Evolutionary conservation across 768 basidiomycete genomes (phyloP), one percentile per base, ranked within the genome.

Genomic region (Pleurotus giganteus): DNA sequence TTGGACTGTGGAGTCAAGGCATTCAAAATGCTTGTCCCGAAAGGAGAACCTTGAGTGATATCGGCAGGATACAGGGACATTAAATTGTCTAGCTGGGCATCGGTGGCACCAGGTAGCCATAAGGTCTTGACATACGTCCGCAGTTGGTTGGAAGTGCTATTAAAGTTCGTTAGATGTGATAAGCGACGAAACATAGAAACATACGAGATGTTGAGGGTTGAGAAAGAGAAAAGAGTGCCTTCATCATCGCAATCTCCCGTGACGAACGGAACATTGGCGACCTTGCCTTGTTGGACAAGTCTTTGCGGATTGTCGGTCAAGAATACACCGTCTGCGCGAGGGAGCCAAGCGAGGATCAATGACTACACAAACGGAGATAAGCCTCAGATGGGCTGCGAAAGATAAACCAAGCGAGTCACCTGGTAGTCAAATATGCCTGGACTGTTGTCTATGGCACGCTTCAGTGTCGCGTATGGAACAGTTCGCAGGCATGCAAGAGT

Each of bases 311-410:
- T 65, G 46, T 75, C 75, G 5, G 71, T 67, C 8, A 84, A 58
- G 65, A 83, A 78, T 0, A 68, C 65, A 1, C 79, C 81, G 56
- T 84, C 82, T 4, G 74, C 72, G 13, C 77, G 72, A 17, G 81
- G 81, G 13, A 72, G 63, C 76, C 77, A 84, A 17, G 76, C 71
- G 9, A 74, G 66, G 19, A 65, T 63, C 32, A 77, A 59, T 12
- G 74, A 74, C 78, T 79, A 29, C n/a, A n/a, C n/a, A n/a, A n/a
- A n/a, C n/a, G n/a, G n/a, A n/a, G n/a, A n/a, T n/a, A n/a, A n/a
- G n/a, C n/a, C n/a, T n/a, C n/a, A n/a, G n/a, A n/a, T n/a, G n/a
- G n/a, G n/a, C n/a, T n/a, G n/a, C n/a, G 29, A 45, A 24, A 4
- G 41, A 26, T 4, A 17, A 47, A 21, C 13, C n/a, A 65, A 69